Evolutionary conservation across 306 rosid genomes (phyloP).

Genomic region (Acacia crassicarpa): DNA sequence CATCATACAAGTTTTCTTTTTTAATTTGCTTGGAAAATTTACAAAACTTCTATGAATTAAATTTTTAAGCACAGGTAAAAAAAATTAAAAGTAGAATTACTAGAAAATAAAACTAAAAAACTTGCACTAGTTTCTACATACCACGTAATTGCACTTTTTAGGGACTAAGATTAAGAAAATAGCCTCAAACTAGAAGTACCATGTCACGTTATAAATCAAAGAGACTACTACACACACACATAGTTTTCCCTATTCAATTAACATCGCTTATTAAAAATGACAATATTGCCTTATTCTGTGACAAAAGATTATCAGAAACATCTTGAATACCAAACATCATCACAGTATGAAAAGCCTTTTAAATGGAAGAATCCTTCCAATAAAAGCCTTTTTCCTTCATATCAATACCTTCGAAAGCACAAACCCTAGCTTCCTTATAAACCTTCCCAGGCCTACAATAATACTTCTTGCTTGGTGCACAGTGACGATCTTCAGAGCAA

Average conservation of each 20-base stretch:
- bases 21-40: too few relatives aligned
- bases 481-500: conserved; percentile 62
- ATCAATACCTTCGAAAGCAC: conserved; percentile 28
- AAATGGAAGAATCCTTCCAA: not conserved
- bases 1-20: too few relatives aligned
- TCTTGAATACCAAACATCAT: not conserved
- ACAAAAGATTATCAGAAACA: not conserved
- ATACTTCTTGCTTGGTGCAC: conserved; percentile 68
- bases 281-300: not conserved
- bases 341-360: not conserved
- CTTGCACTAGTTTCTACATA: too few relatives aligned
- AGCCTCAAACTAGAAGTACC: not conserved
- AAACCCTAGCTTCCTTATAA: conserved; percentile 69
- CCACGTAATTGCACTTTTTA: not conserved
- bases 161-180: not conserved
- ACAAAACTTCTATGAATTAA: too few relatives aligned
- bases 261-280: not conserved
- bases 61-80: too few relatives aligned
- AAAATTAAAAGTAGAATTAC: too few relatives aligned
- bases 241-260: not conserved
- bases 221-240: not conserved
- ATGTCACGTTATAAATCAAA: not conserved
- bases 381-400: not conserved
- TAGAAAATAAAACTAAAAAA: too few relatives aligned
- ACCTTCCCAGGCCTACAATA: conserved; percentile 59